Evolutionary conservation across 164 flowering plant genomes (phyloP), one percentile per base, ranked within the genome.

Genomic region (Nelumbo lutea): DNA sequence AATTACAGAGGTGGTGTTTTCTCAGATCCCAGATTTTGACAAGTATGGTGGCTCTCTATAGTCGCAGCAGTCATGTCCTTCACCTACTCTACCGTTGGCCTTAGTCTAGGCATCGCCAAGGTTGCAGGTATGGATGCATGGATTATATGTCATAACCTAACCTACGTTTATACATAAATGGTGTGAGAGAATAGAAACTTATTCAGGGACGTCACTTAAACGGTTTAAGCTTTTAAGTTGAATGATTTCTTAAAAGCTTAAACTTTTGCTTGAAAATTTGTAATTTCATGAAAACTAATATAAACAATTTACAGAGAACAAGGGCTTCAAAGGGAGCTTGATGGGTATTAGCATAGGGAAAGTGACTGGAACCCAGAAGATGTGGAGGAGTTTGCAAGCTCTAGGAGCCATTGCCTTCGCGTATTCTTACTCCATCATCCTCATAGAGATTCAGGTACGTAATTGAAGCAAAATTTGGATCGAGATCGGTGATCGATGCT

Each of bases 381-480:
- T 83, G 14, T 86, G 86, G 87, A 81, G 84, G 67, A 84, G 79
- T 40, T 56, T 83, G 60, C 90, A 86, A 70, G 84, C 90, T 53
- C 83, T 86, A 38, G 90, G 90, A 63, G 86, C 81, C 10, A 79
- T 83, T 48, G 90, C 88, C n/a, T 87, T 83, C 76, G 88, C 88
- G 1, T 87, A 85, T 73, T 79, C 84, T 57, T 87, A 62, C 72
- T 85, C 90, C 4, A 48, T 85, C 42, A 80, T 87, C 57, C 90
- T 87, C 64, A 77, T 85, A 15, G 90, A 87, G 72, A 87, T 87
- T 70, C 87, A 86, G 86, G 89, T 81, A 68, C 39, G 5, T 27
- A 27, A 27, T 27, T 27, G 27, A 27, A 27, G 27, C 27, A 27
- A 27, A 27, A 27, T 27, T 27, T 27, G 27, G 27, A 27, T 27